Conservation (phyloP, 2,329 filamentous ascomycete species). For the Dactylellina cionopaga region DNA sequence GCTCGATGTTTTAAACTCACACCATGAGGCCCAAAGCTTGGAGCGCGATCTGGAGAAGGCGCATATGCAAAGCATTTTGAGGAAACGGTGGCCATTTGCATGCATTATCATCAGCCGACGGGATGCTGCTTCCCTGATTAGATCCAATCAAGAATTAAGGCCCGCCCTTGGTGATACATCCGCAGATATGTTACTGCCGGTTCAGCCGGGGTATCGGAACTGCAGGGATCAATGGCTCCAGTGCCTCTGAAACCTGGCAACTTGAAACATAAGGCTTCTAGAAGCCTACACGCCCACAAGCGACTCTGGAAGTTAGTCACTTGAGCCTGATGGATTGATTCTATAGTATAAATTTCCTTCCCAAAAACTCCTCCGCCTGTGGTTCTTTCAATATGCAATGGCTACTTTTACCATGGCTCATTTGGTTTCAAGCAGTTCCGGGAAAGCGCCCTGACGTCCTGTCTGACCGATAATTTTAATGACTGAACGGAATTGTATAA, state of each 20-base stretch:
- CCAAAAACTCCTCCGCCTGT: too few relatives aligned
- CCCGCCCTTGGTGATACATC: slow-evolving; percentile 24
- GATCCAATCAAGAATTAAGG: slow-evolving; percentile 10
- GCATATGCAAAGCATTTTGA: slow-evolving; percentile 28
- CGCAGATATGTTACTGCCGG: slow-evolving; percentile 1
- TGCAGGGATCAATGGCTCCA: too few relatives aligned
- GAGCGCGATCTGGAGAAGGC: neutral
- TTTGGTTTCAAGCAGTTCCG: too few relatives aligned
- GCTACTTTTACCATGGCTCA: too few relatives aligned
- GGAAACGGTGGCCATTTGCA: slow-evolving; percentile 47
- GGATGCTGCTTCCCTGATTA: slow-evolving; percentile 33
- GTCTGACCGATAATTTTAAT: too few relatives aligned
- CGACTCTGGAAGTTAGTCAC: too few relatives aligned
- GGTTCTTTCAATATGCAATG: too few relatives aligned
- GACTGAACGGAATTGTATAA: too few relatives aligned
- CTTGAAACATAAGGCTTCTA: slow-evolving; percentile 38
- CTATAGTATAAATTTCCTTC: too few relatives aligned
- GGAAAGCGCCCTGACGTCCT: too few relatives aligned
- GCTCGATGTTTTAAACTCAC: neutral
- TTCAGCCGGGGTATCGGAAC: slow-evolving; percentile 30
- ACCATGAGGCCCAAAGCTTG: neutral
- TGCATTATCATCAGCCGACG: slow-evolving; percentile 41
- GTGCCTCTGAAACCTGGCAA: too few relatives aligned
- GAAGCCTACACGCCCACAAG: neutral
- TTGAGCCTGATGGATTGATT: too few relatives aligned